phyloP scores from a whole-genome alignment of 257 asterid species.

The Ligustrum vulgare region DNA sequence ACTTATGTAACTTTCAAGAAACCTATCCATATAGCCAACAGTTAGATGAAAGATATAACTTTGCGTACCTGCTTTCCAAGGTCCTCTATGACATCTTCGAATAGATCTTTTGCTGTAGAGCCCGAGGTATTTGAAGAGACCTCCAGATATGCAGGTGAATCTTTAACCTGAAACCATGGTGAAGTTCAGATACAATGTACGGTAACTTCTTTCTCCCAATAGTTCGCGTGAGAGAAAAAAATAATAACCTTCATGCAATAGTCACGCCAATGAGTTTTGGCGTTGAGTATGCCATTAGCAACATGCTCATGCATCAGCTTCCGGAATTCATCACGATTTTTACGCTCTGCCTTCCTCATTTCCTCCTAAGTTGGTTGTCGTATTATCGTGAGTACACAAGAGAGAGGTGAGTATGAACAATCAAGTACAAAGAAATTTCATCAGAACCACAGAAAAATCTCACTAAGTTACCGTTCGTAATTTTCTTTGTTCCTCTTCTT shows the following conservation, averaged over 20 bases:
- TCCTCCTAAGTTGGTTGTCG: conserved; percentile 62
- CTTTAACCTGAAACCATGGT: conserved; percentile 66
- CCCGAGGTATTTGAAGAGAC: conserved; percentile 86
- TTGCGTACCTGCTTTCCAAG: conserved; percentile 74
- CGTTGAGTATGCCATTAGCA: conserved; percentile 60
- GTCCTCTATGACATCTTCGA: conserved; percentile 85
- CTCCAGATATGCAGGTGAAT: conserved; percentile 74
- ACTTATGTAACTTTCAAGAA: not conserved
- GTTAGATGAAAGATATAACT: not conserved
- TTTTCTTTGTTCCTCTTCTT: conserved; percentile 89
- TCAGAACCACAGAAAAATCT: conserved; percentile 18
- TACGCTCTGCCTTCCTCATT: conserved; percentile 76
- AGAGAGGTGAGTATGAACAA: conserved; percentile 18
- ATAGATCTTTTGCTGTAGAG: conserved; percentile 75
- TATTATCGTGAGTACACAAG: not conserved
- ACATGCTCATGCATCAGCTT: conserved; percentile 95
- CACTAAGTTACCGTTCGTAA: conserved; percentile 55
- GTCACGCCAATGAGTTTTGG: conserved; percentile 84
- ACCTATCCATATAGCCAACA: not conserved
- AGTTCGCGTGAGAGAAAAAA: conserved; percentile 18
- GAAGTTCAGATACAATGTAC: conserved; percentile 20
- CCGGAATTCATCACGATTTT: conserved; percentile 95
- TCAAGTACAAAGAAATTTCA: conserved; percentile 3
- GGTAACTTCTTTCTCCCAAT: not conserved
- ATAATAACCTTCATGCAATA: conserved; percentile 73